These are phyloP conservation scores for Aspergillus sp. DNA, from an alignment of 2,329 filamentous ascomycete species.

Conservation along the genomic window DNA sequence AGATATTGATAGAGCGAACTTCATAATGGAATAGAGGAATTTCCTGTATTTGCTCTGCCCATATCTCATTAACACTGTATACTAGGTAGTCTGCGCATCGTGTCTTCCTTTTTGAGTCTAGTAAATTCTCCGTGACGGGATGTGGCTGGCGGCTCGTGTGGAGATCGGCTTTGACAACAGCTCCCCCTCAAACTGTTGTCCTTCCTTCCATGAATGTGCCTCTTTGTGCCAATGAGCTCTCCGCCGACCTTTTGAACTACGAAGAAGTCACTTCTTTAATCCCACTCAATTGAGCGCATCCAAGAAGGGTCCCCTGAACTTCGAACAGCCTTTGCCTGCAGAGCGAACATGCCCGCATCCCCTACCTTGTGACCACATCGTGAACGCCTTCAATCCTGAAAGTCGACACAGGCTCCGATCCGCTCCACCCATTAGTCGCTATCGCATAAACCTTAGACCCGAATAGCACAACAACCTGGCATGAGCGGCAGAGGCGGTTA, in stretches of 20 bases:
- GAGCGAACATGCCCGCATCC: slow-evolving; percentile 32
- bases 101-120: background rate
- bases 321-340: background rate
- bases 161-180: slow-evolving; percentile 4
- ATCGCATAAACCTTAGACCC: slow-evolving; percentile 12
- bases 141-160: slow-evolving; percentile 23
- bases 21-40: background rate
- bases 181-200: background rate
- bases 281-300: background rate
- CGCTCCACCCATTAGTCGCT: slow-evolving; percentile 10
- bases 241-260: background rate
- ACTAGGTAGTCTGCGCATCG: background rate
- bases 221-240: background rate
- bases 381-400: slow-evolving; percentile 21
- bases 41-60: background rate
- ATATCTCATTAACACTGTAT: background rate
- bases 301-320: background rate
- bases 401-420: slow-evolving; percentile 13
- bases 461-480: slow-evolving; percentile 21
- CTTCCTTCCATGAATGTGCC: slow-evolving; percentile 9
- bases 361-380: slow-evolving; percentile 21
- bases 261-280: background rate
- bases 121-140: slow-evolving; percentile 11
- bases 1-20: background rate
- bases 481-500: slow-evolving; percentile 44